These are phyloP conservation scores for Mrakia blollopis DNA, from an alignment of 768 basidiomycete genomes.

Conservation along the genomic window DNA sequence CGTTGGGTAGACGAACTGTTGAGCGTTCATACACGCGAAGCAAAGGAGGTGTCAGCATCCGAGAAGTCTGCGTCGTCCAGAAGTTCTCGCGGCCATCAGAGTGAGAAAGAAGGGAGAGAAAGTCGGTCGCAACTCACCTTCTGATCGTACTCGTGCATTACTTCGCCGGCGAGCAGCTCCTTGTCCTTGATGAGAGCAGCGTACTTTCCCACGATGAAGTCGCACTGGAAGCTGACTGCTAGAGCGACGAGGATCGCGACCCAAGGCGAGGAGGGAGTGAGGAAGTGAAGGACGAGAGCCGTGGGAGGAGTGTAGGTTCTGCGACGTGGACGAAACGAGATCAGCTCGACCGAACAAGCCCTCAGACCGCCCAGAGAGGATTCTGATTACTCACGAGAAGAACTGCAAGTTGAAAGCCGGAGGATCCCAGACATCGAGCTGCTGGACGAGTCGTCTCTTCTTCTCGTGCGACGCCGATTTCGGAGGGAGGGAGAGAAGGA, in stretches of 20 bases:
- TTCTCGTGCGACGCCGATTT: not conserved
- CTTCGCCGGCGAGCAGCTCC: conserved; percentile 27
- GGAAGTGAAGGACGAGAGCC: conserved; percentile 27
- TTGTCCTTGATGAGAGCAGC: conserved; percentile 24
- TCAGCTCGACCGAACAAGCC: not conserved
- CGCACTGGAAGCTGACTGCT: conserved; percentile 17
- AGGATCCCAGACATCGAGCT: conserved; percentile 30
- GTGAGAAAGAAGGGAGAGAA: not conserved
- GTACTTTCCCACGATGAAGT: conserved; percentile 22
- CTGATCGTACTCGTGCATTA: conserved; percentile 33
- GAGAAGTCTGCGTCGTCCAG: too few species aligned
- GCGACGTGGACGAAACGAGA: not conserved
- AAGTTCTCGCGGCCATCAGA: too few species aligned
- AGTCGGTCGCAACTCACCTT: conserved; percentile 11
- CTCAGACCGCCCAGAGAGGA: too few species aligned
- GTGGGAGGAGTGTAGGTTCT: conserved; percentile 27
- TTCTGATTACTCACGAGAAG: conserved; percentile 12
- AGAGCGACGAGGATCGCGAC: conserved; percentile 13
- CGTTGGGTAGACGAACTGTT: conserved; percentile 32
- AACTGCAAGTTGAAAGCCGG: conserved; percentile 24
- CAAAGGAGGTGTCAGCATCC: not conserved
- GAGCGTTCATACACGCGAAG: not conserved
- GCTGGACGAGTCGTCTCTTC: conserved; percentile 4
- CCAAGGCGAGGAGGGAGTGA: conserved; percentile 20
- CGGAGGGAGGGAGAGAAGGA: conserved; percentile 27